Evolutionary conservation across 2,329 filamentous ascomycete genomes (phyloP), one percentile per base, ranked within the genome.

Genomic region (Chrysosporium keratinophilum): DNA sequence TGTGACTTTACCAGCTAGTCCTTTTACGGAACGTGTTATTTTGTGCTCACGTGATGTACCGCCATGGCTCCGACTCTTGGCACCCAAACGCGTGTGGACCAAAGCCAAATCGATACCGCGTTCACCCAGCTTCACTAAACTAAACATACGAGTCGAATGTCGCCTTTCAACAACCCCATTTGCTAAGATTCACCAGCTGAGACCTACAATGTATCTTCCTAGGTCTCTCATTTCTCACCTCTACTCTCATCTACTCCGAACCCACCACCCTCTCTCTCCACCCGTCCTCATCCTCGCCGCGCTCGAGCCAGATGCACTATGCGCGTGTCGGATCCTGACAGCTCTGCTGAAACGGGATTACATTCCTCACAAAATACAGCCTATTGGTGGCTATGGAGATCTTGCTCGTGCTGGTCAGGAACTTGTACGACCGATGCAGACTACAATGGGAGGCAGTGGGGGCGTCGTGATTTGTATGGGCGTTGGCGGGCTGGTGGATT

Each of bases 311-410:
- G 93, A 98, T 73, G 87, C 93, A 59, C 82, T 98, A 58, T 97
- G 91, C 71, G 93, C 90, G 58, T 95, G 89, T 68, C 88, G 90
- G 57, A 96, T 98, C 57, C 81, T 98, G 46, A 95, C 91, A 2
- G 80, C 85, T 49, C 78, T 98, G n/a, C 78, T 98, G 57, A 96
- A 95, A 72, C 86, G 91, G 76, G 93, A 98, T 75, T 97, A 95
- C 67, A 95, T 98, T 62, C 87, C 86, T 12, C 91, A 97, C 74
- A 97, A 96, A 72, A 95, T 97, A 65, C 88, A 96, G 64, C 93
- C 93, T 1, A 85, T 98, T 52, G 82, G 88, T 17, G 93, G 93
- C 53, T 97, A 96, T 81, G 84, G 82, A 60, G 93, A 97, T 68
- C 80, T 98, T 45, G 79, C 87, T 65, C 83, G 82, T 61, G 85